Base-by-base conservation (phyloP, 345 rosid species). In the Lepidium africanum region DNA sequence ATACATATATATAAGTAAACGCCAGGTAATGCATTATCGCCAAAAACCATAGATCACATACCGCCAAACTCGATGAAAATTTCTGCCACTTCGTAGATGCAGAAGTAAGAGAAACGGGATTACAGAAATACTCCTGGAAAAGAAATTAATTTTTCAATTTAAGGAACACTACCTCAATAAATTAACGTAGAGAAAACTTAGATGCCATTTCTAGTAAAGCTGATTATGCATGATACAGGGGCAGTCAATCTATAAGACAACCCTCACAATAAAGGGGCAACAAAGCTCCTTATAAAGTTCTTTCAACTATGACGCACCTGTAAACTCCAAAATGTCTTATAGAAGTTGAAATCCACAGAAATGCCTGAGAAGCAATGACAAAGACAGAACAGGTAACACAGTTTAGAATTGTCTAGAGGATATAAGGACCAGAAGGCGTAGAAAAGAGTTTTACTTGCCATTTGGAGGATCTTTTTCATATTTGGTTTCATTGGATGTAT, bases 261-360 rank as follows among this genome's bases (percentile, higher is more conserved):
- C 43, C 51, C 55, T 36, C 16, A 27, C 13, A 48, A 59, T 23
- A 42, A 59, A 52, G 45, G 52, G 2, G 41, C 14, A 67, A 10
- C 68, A 74, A 16, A 67, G 68, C 60, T 35, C 56, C 61, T 53
- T 30, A 49, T 14, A 40, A 59, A 39, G 38, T 64, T 64, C 37
- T 17, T 65, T 52, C 23, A 46, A 12, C 57, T 56, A 57, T 27
- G 8, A 51, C 75, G 57, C 71, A 87, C 99, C 96, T 91, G 99
- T 72, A 94, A 86, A 83, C 96, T 89, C 97, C 99, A 94, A 65
- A 94, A 84, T 62, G 93, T 94, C 80, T 84, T 91, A 56, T 94
- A 94, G 71, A 91, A 94, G 86, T 94, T 94, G 85, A 94, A 94
- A 79, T 94, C 99, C 38, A 91, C 78, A 70, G 90, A 78, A 74